phyloP scores from a whole-genome alignment of 1,284 basidiomycete species.

The Cutaneotrichosporon spelunceum region DNA sequence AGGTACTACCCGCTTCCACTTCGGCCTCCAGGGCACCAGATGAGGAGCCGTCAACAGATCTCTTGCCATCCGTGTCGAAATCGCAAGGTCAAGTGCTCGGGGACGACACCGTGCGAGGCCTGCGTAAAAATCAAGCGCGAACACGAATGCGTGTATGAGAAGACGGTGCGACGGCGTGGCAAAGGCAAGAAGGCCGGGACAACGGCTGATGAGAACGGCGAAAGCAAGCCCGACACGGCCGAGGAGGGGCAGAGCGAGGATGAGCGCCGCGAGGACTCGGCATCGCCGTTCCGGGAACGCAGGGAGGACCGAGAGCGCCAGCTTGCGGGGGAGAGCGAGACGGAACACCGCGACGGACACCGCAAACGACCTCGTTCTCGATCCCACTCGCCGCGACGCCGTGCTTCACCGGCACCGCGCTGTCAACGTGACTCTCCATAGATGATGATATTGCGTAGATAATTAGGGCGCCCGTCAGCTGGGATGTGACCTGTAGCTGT shows the following conservation, averaged over 20 bases:
- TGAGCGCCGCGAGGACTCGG: not conserved
- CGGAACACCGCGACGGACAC: not conserved
- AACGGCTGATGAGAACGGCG: not conserved
- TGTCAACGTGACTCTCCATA: not conserved
- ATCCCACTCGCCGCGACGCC: not conserved
- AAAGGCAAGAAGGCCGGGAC: conserved; percentile 29
- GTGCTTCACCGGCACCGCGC: not conserved
- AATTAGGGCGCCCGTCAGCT: not conserved
- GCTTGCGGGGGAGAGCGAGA: not conserved
- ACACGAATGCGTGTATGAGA: conserved; percentile 39
- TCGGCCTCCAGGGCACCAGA: conserved; percentile 3
- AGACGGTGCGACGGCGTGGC: conserved; percentile 35
- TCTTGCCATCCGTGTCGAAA: conserved; percentile 42
- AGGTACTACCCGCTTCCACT: not conserved
- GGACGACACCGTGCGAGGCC: conserved; percentile 36
- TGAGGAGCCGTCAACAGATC: conserved; percentile 35
- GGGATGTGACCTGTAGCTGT: not conserved
- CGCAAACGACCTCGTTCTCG: not conserved
- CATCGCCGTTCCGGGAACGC: not conserved
- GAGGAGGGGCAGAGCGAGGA: not conserved
- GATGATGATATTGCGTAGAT: not conserved
- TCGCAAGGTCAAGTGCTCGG: conserved; percentile 45
- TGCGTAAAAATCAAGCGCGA: conserved; percentile 33
- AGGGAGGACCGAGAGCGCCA: not conserved
- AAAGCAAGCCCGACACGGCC: not conserved